Evolutionary conservation across 129 eudicot genomes (phyloP).

Genomic region (sunflower (Helianthus annuus)): HanXRQr2.0-SUNRISE NC_035433.2:3905285-3905784

Average conservation of each 20-base stretch:
- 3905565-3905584: constrained; percentile 99
- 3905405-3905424: too few relatives aligned
- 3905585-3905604: constrained; percentile 97
- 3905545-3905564: constrained; percentile 98
- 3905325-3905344: too few relatives aligned
- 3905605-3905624: constrained; percentile 91
- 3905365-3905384: too few relatives aligned
- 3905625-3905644: constrained; percentile 96
- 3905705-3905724: background rate
- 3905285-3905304: too few relatives aligned
- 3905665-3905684: constrained; percentile 51
- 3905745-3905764: constrained; percentile 61
- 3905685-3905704: constrained; percentile 11
- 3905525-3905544: constrained; percentile 99
- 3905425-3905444: too few relatives aligned
- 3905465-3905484: background rate
- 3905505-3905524: constrained; percentile 99
- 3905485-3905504: constrained; percentile 43
- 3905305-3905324: too few relatives aligned
- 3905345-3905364: too few relatives aligned
- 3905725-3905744: constrained; percentile 71
- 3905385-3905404: too few relatives aligned
- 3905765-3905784: constrained; percentile 80
- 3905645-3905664: constrained; percentile 96
- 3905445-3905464: too few relatives aligned